phyloP scores from a whole-genome alignment of 768 basidiomycete genomes.

The Kwoniella pini region DNA sequence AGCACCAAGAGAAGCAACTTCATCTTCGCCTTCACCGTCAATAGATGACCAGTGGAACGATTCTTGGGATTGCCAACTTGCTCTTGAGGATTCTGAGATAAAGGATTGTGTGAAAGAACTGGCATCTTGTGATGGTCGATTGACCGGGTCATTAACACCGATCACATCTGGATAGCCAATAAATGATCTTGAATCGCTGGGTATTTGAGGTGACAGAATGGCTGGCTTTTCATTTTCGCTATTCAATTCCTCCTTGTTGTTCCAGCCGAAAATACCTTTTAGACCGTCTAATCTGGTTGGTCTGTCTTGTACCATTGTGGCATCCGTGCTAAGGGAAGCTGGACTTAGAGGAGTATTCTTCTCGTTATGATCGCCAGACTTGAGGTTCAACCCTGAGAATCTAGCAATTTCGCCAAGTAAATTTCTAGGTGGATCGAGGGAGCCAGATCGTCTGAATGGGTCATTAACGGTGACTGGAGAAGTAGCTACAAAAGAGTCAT shows the following conservation, averaged over 20 bases:
- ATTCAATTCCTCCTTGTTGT: conserved; percentile 13
- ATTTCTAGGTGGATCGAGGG: conserved; percentile 34
- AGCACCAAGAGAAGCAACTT: conserved; percentile 18
- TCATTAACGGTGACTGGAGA: conserved; percentile 38
- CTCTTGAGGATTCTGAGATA: conserved; percentile 40
- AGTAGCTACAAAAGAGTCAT: conserved; percentile 48
- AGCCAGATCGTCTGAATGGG: conserved; percentile 35
- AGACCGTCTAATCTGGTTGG: conserved; percentile 46
- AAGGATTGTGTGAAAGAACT: conserved; percentile 51
- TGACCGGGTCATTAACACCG: conserved; percentile 39
- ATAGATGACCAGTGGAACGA: conserved; percentile 53
- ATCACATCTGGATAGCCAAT: conserved; percentile 50
- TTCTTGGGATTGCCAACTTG: conserved; percentile 50
- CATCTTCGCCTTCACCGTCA: conserved; percentile 26
- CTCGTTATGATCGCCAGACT: conserved; percentile 15
- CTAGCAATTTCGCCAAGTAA: conserved; percentile 43
- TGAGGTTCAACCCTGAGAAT: conserved; percentile 40
- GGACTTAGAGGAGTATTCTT: conserved; percentile 15
- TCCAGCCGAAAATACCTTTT: conserved; percentile 49
- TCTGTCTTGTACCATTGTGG: conserved; percentile 29
- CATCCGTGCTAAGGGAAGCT: conserved; percentile 25
- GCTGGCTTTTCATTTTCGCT: conserved; percentile 21
- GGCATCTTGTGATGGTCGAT: conserved; percentile 37
- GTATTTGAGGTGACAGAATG: conserved; percentile 24
- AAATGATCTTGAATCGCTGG: conserved; percentile 28